phyloP scores from a whole-genome alignment of 2,329 filamentous ascomycete species.

The Pestalotiopsis sp. region DNA sequence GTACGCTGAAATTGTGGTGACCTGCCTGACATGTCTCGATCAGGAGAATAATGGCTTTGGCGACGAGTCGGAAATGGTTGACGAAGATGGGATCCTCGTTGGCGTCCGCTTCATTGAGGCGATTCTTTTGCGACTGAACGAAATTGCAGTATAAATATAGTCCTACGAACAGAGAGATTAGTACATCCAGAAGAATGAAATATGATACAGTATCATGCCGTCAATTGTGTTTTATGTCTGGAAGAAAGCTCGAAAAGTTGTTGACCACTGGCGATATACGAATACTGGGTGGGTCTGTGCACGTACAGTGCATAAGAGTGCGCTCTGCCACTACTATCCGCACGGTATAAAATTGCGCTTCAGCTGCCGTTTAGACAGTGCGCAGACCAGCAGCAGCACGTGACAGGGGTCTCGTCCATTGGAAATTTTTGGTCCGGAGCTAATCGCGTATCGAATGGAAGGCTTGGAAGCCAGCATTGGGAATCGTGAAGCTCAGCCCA shows the following conservation, averaged over 20 bases:
- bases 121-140: neutral
- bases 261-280: neutral
- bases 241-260: neutral
- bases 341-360: neutral
- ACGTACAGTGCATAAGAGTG: neutral
- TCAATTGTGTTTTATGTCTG: neutral
- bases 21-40: slow-evolving; percentile 37
- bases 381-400: neutral
- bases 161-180: neutral
- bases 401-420: slow-evolving; percentile 9
- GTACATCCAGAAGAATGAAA: too few relatives aligned
- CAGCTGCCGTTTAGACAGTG: neutral
- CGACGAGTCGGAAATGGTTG: slow-evolving; percentile 27
- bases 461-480: neutral
- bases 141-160: neutral
- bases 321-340: neutral
- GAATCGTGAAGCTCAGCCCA: neutral
- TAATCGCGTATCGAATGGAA: neutral
- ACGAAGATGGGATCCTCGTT: slow-evolving; percentile 31
- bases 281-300: neutral
- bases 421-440: slow-evolving; percentile 10
- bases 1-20: slow-evolving; percentile 31
- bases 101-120: slow-evolving; percentile 29
- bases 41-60: slow-evolving; percentile 27
- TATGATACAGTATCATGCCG: too few relatives aligned